Percentiles rank a stretch among this genome's conserved stretches.
These are phyloP conservation scores for Barnettozyma populi DNA, from an alignment of 805 yeast species.

Conservation along the genomic window DNA sequence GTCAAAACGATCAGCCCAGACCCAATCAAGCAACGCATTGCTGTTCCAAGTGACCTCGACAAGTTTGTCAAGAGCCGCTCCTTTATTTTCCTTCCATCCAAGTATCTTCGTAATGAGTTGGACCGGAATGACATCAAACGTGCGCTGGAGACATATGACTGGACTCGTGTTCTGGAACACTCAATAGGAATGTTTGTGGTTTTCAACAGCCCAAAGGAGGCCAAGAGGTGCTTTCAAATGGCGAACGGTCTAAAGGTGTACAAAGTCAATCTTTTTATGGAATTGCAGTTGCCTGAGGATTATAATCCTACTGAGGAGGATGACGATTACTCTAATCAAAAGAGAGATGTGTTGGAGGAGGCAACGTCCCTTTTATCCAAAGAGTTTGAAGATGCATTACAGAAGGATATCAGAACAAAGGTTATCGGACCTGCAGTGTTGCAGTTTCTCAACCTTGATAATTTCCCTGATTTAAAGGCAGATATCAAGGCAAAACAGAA, in stretches of 20 bases:
- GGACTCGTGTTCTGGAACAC: slow-evolving; percentile 63
- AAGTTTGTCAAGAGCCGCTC: slow-evolving; percentile 52
- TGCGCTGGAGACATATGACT: slow-evolving; percentile 51
- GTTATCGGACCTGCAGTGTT: slow-evolving; percentile 65
- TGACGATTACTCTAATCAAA: slow-evolving; percentile 6
- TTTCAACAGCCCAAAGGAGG: slow-evolving; percentile 55
- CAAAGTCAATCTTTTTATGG: slow-evolving; percentile 51
- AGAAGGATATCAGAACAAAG: slow-evolving; percentile 70
- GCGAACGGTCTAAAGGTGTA: slow-evolving; percentile 54
- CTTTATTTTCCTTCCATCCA: slow-evolving; percentile 47
- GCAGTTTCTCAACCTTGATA: slow-evolving; percentile 52
- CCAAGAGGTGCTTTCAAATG: slow-evolving; percentile 50
- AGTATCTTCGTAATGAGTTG: slow-evolving; percentile 35
- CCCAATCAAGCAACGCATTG: slow-evolving; percentile 7
- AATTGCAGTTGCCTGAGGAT: slow-evolving; percentile 28
- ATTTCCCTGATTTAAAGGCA: slow-evolving; percentile 45
- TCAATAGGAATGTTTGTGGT: slow-evolving; percentile 63
- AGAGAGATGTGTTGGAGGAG: slow-evolving; percentile 44
- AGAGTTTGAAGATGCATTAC: slow-evolving; percentile 58
- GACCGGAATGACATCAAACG: slow-evolving; percentile 54
- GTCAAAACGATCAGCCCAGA: slow-evolving; percentile 8
- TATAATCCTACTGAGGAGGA: slow-evolving; percentile 17
- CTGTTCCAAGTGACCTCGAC: slow-evolving; percentile 44
- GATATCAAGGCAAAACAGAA: slow-evolving; percentile 20
- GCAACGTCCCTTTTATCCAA: slow-evolving; percentile 53